Evolutionary conservation across 768 basidiomycete genomes (phyloP), one percentile per base, ranked within the genome.

Genomic region (Basidioascus undulatus): DNA sequence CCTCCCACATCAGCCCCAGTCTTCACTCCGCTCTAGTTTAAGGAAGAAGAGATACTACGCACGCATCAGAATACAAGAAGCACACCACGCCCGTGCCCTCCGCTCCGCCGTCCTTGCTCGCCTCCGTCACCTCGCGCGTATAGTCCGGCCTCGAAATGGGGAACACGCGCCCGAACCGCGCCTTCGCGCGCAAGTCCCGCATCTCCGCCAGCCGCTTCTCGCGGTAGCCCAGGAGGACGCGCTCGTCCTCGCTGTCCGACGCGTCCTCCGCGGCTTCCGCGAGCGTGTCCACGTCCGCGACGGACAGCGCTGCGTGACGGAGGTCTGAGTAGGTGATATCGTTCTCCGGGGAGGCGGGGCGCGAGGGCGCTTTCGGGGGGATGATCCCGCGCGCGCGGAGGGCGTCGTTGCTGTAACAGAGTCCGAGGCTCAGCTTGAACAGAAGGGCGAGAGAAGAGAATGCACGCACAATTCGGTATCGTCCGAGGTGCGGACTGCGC

Each of bases 1-100:
- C 20, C 9, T 30, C 10, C 16, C 19, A 5, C 26, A 9, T 28
- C 5, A 41, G 20, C 20, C 30, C 38, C 25, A 25, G 20, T 31
- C 16, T 19, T 42, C n/a, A 31, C n/a, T 26, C 16, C 3, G n/a
- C n/a, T n/a, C n/a, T n/a, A n/a, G n/a, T n/a, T n/a, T n/a, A n/a
- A n/a, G n/a, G n/a, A 18, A 24, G 34, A 27, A 33, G 30, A 5
- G 15, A 20, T 3, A 10, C n/a, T 7, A 61, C 81, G 51, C 55
- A 87, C 89, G 76, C 76, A 51, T 92, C 86, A 58, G 92, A 94
- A 62, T 86, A 96, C 27, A 98, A 59, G 55, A 87, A 80, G 41
- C 86, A 89, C 6, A 96, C 71, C 2, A 96, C 86, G 0, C 83
- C 86, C 0, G 84, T 96, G 0, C 87, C 89, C 6, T 68, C 67